A percentile compares a stretch with the other conserved stretches of the same genome.
These are phyloP conservation scores for Erodium moschatum DNA, from an alignment of 441 rosid species.

Conservation along the genomic window DNA sequence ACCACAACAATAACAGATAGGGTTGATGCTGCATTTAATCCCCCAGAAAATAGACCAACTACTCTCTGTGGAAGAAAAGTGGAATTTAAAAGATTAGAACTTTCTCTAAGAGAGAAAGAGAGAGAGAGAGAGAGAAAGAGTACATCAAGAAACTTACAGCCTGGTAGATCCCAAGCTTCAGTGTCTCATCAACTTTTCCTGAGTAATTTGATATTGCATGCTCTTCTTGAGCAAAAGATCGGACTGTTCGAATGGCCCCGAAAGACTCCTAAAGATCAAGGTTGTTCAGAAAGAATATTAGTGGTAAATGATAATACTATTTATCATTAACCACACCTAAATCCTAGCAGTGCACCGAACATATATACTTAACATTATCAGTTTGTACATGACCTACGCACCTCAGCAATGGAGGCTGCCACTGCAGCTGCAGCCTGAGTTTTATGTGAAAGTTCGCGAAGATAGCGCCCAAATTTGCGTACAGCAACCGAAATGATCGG, in stretches of 20 bases:
- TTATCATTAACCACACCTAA: not conserved
- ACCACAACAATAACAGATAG: slow-evolving; percentile 74
- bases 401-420: slow-evolving; percentile 95
- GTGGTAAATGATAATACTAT: not conserved
- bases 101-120: not conserved
- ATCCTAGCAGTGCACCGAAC: not conserved
- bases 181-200: slow-evolving; percentile 74
- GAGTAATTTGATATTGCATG: slow-evolving; percentile 63
- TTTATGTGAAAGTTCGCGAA: slow-evolving; percentile 77
- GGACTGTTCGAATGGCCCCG: slow-evolving; percentile 87
- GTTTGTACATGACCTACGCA: slow-evolving; percentile 16
- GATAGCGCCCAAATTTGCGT: slow-evolving; percentile 59
- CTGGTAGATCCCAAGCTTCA: slow-evolving; percentile 76
- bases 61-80: slow-evolving; percentile 43
- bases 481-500: slow-evolving; percentile 72
- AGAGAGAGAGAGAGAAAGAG: slow-evolving; percentile 2
- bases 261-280: slow-evolving; percentile 62
- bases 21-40: slow-evolving; percentile 81
- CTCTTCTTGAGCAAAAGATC: slow-evolving; percentile 87
- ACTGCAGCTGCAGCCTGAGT: slow-evolving; percentile 96
- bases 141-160: slow-evolving; percentile 49
- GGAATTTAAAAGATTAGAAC: not conserved
- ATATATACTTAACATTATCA: not conserved
- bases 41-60: slow-evolving; percentile 72
- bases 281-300: not conserved